Conservation (phyloP, 257 asterid genomes). For the Primulina eburnea region DNA sequence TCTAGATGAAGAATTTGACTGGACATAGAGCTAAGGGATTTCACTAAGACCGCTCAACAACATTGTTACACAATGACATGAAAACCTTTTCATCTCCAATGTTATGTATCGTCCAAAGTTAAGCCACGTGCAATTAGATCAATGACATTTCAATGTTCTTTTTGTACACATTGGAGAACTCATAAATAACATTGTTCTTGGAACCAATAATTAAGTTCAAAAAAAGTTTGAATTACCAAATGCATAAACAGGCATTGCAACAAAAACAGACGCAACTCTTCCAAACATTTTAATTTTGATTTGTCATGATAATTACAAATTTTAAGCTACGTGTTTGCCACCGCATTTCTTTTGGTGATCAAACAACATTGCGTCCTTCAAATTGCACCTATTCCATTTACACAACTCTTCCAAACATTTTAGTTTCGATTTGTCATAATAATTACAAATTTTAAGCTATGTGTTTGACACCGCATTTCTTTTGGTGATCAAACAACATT, state of each 20-base stretch:
- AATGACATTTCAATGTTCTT: too few relatives aligned
- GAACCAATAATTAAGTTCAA: background rate
- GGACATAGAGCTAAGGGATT: background rate
- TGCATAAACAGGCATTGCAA: background rate
- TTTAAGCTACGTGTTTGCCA: background rate
- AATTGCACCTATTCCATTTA: background rate
- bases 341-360: slow-evolving; percentile 5
- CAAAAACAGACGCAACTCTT: slow-evolving; percentile 5
- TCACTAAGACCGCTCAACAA: too few relatives aligned
- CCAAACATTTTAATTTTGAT: background rate
- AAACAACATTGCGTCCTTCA: background rate
- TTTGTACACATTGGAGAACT: too few relatives aligned
- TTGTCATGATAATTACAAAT: too few relatives aligned
- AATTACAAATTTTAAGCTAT: background rate
- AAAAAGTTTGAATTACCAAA: background rate
- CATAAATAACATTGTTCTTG: background rate
- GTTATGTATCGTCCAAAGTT: too few relatives aligned
- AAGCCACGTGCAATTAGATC: too few relatives aligned
- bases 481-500: background rate
- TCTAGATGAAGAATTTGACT: slow-evolving; percentile 15
- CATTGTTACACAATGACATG: too few relatives aligned
- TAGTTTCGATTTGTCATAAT: background rate
- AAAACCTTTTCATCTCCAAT: too few relatives aligned
- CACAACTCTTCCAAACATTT: slow-evolving; percentile 1
- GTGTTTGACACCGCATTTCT: background rate